Percentiles rank a stretch among this genome's conserved stretches.
Conservation (phyloP, 345 rosid genomes). For the Eucalyptus microcorys region DNA sequence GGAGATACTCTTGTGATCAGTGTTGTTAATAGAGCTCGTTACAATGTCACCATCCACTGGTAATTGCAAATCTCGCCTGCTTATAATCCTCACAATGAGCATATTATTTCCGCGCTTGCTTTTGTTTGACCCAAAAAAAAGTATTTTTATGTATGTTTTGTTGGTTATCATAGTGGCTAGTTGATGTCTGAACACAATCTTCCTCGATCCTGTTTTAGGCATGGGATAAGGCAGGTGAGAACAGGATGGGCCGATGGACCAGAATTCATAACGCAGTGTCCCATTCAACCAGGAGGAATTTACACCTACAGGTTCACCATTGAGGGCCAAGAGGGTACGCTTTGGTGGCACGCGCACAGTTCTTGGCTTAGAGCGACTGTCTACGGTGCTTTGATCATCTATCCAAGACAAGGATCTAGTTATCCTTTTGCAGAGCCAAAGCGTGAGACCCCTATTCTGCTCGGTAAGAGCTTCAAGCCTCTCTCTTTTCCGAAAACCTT, state of each 20-base stretch:
- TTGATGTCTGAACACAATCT: neutral
- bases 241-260: slow-evolving; percentile 97
- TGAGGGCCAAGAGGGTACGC: slow-evolving; percentile 78
- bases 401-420: slow-evolving; percentile 42
- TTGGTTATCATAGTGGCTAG: neutral
- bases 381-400: slow-evolving; percentile 72
- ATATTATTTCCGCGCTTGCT: neutral
- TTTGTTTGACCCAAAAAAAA: neutral
- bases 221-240: slow-evolving; percentile 70
- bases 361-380: slow-evolving; percentile 95
- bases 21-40: slow-evolving; percentile 46
- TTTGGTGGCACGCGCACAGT: slow-evolving; percentile 99
- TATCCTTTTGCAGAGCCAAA: slow-evolving; percentile 66
- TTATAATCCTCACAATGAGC: neutral
- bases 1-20: slow-evolving; percentile 64
- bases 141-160: neutral
- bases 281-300: slow-evolving; percentile 70
- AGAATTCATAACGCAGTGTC: slow-evolving; percentile 86
- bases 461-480: slow-evolving; percentile 28
- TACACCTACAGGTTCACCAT: slow-evolving; percentile 78
- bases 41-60: slow-evolving; percentile 88
- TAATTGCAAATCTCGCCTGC: neutral
- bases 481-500: neutral
- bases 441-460: slow-evolving; percentile 49
- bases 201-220: slow-evolving; percentile 27